Conservation (phyloP, 495 filamentous ascomycete species). For the Zalerion maritima region DNA sequence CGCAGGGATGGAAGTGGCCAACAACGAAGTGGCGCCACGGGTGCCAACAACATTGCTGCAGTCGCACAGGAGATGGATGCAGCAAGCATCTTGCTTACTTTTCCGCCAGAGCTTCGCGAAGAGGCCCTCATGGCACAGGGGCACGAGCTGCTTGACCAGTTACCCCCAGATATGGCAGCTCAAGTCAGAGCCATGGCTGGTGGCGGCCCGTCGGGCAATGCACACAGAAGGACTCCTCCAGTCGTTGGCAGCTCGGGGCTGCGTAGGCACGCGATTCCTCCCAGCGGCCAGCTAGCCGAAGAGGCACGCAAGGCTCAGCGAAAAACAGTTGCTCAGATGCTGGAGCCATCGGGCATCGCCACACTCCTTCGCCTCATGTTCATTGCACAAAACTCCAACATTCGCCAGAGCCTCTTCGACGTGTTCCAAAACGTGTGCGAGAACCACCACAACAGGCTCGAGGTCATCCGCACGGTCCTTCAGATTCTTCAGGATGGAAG, state of each 20-base stretch:
- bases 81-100: conserved; percentile 79
- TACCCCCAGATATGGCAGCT: conserved; percentile 70
- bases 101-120: conserved; percentile 72
- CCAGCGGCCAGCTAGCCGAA: conserved; percentile 13
- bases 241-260: conserved; percentile 11
- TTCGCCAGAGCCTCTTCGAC: conserved; percentile 62
- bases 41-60: conserved; percentile 35
- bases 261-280: conserved; percentile 14
- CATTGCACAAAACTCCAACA: conserved; percentile 68
- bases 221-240: no score
- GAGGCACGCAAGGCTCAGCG: conserved; percentile 48
- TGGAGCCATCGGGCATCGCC: conserved; percentile 89
- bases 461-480: conserved; percentile 86
- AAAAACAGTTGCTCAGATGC: conserved; percentile 79
- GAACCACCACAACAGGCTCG: conserved; percentile 84
- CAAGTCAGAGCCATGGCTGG: conserved; percentile 57
- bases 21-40: conserved; percentile 36
- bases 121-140: conserved; percentile 83
- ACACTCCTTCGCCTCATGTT: conserved; percentile 95
- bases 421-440: conserved; percentile 81
- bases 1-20: conserved; percentile 74
- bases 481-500: conserved; percentile 96
- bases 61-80: conserved; percentile 78
- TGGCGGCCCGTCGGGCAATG: no score
- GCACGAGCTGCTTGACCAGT: conserved; percentile 69